phyloP scores from a whole-genome alignment of 164 flowering plant species.

The Tetracentron sinense region DNA sequence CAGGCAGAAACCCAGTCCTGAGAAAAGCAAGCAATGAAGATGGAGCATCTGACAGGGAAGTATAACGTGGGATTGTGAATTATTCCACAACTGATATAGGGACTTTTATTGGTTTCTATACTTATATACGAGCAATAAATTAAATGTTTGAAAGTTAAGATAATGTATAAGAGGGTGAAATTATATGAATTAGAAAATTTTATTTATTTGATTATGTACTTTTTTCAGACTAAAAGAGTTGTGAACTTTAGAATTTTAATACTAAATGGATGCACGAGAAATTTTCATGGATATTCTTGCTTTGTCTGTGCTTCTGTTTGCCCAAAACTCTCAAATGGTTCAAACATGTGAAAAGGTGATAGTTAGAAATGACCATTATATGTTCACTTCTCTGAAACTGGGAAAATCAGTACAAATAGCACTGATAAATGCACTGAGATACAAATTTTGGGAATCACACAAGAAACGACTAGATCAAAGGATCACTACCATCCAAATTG shows the following conservation, averaged over 20 bases:
- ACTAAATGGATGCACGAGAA: neutral
- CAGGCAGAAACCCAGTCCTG: neutral
- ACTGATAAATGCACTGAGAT: neutral
- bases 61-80: neutral
- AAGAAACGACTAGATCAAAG: neutral
- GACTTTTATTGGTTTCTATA: too few species aligned
- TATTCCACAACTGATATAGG: neutral
- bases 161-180: neutral
- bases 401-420: neutral
- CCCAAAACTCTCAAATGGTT: neutral
- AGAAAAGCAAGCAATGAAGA: neutral
- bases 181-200: neutral
- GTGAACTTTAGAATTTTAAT: too few species aligned
- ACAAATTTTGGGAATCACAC: neutral
- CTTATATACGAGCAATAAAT: too few species aligned
- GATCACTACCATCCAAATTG: neutral
- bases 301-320: neutral
- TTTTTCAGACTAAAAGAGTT: too few species aligned
- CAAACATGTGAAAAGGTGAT: neutral
- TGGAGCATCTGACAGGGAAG: neutral
- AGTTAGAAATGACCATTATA: neutral
- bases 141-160: too few species aligned
- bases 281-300: neutral
- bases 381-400: neutral
- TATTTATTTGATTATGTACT: neutral